Percentiles rank a stretch among this genome's conserved stretches.
phyloP scores from a whole-genome alignment of 345 rosid genomes.

The Aethionema arabicum region DNA sequence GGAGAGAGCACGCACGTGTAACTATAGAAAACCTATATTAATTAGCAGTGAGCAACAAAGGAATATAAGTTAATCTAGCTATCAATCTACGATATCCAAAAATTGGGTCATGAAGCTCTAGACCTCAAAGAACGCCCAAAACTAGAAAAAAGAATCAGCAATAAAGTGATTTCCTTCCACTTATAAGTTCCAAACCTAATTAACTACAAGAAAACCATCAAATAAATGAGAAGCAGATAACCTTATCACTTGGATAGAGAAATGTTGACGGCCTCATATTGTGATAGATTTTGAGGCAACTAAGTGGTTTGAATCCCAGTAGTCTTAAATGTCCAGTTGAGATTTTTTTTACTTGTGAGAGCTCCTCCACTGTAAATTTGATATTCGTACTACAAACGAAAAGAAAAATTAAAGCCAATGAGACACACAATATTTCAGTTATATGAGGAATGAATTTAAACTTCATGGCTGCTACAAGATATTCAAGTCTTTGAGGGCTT shows the following conservation, averaged over 20 bases:
- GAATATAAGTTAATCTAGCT: slow-evolving; percentile 3
- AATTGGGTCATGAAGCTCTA: slow-evolving; percentile 1
- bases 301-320: slow-evolving; percentile 92
- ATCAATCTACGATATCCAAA: too few species aligned
- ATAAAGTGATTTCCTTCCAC: background rate
- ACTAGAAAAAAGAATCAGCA: slow-evolving; percentile 6
- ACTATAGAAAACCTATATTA: background rate
- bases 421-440: background rate
- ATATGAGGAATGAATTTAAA: slow-evolving; percentile 5
- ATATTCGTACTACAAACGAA: slow-evolving; percentile 53
- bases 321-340: slow-evolving; percentile 66
- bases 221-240: slow-evolving; percentile 30
- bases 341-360: slow-evolving; percentile 72
- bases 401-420: slow-evolving; percentile 20
- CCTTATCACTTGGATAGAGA: slow-evolving; percentile 90
- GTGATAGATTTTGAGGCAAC: slow-evolving; percentile 88
- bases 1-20: background rate
- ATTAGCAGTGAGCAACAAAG: background rate
- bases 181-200: slow-evolving; percentile 11
- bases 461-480: slow-evolving; percentile 4
- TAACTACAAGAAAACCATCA: slow-evolving; percentile 8
- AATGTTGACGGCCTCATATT: slow-evolving; percentile 93
- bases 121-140: background rate
- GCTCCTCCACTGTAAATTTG: slow-evolving; percentile 60
- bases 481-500: slow-evolving; percentile 8